Base-by-base conservation (phyloP, 2,329 filamentous ascomycete species). In the Penicillium frequentans region DNA sequence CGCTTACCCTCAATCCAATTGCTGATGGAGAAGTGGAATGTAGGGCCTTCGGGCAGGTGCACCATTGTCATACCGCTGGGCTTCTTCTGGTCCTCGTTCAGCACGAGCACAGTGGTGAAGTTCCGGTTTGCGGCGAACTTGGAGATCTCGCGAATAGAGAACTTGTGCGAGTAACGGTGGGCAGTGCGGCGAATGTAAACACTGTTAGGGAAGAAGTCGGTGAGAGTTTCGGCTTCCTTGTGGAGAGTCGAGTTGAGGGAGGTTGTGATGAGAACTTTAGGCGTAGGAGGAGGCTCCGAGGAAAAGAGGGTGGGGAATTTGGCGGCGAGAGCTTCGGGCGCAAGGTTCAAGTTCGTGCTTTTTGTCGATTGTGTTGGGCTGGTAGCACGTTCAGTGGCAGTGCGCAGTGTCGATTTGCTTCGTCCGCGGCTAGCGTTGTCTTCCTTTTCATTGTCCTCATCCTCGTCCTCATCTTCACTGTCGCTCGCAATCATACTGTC, bases 211-310 rank as follows among this genome's bases (percentile, higher is more conserved):
- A 98, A 96, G 58, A 98, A 79, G 10, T 84, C 84, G 59, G 88
- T 90, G 58, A 98, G 84, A 42, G 92, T 82, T 57, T 90, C 77
- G 49, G 91, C 93, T 79, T 96, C 86, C 60, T 88, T 76, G 80
- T 99, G 93, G 13, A 98, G 85, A 1, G 89, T 93, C 13, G 90
- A 91, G 78, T 96, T 93, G 68, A 97, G 82, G 13, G 87, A 90
- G 8, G 95, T 98, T 0, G 95, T 99, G 70, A 99, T 84, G 39
- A 99, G 86, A 62, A 98, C 87, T 76, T 97, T 96, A 51, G 95
- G 93, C 57, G 77, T 76, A 55, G 80, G 83, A 48, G 81, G 84
- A 33, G 81, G 68, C 60, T 77, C 73, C 14, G 68, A 65, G 29
- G 84, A 65, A 76, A 86, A 88, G 24, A 87, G 78, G 7, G 78